Evolutionary conservation across 805 yeast genomes (phyloP), one percentile per base, ranked within the genome.

Genomic region (Clavispora asparagi): DNA sequence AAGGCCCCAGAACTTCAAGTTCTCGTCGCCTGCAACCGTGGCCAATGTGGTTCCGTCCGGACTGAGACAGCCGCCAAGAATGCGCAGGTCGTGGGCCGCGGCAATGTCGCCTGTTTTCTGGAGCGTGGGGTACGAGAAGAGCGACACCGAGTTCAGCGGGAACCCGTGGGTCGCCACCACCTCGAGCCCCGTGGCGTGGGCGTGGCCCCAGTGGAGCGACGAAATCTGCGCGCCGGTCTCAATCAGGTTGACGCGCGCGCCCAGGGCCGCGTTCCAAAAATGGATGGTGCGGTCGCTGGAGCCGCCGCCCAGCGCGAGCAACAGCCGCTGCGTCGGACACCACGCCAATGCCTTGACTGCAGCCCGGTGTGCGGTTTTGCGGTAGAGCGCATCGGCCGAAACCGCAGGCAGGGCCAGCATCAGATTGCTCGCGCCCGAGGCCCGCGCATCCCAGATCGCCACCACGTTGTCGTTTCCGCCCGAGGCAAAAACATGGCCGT

Each of bases 231-330:
- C 85, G 6, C 92, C 96, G 0, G 97, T 86, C 54, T 90, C 94
- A 19, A 92, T 85, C 9, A 94, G 78, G 54, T 90, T 88, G 31
- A 87, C 81, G 50, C 95, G 72, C 1, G 91, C 81, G 1, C 98
- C 99, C 0, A 95, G 87, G 16, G 87, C 79, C 3, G 97, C 81
- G 65, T 94, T 94, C 98, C 98, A 94, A 67, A 94, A 53, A 66
- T 92, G 92, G 48, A 92, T 87, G 40, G 83, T 79, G 61, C 82
- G 85, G 66, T 94, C 97, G 29, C 87, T 78, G 11, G 95, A 85
- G 13, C 99, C 99, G 43, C 99, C 99, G 7, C 98, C 99, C 3
- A 97, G 85, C n/a, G 97, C 97, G 43, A 92, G 73, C 44, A 91
- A 66, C 49, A 86, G 84, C 28, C 70, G 70, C 56, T 88, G 92